A percentile compares a stretch with the other conserved stretches of the same genome.
phyloP scores from a whole-genome alignment of 371 early-diverging fungal genomes.

The Dichotomocladium elegans region DNA sequence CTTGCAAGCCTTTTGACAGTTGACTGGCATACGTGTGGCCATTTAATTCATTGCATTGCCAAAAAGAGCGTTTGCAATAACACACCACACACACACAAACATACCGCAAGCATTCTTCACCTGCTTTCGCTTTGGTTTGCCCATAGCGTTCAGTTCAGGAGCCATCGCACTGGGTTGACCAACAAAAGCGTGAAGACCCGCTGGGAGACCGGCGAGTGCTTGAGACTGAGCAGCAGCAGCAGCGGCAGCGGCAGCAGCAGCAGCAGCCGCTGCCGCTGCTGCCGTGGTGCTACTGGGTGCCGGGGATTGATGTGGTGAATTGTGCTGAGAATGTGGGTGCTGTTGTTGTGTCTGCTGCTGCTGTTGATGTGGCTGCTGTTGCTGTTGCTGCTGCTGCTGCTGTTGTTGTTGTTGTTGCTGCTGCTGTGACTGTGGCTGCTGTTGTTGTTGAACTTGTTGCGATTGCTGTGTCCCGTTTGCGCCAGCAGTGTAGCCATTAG shows the following conservation, averaged over 20 bases:
- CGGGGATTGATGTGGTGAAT: conserved; percentile 13
- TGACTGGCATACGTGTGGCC: conserved; percentile 44
- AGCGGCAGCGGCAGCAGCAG: conserved; percentile 13
- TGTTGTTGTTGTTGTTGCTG: conserved; percentile 7
- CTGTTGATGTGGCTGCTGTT: conserved; percentile 12
- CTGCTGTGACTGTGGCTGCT: conserved; percentile 9
- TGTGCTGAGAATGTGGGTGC: conserved; percentile 6
- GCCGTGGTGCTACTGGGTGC: conserved; percentile 16
- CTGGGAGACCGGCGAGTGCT: conserved; percentile 18
- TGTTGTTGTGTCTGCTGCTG: conserved; percentile 14
- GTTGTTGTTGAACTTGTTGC: conserved; percentile 11
- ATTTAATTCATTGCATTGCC: neutral
- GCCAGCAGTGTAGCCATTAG: conserved; percentile 22
- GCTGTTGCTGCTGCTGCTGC: conserved; percentile 14
- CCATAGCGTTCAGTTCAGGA: conserved; percentile 5
- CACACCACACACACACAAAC: conserved; percentile 34
- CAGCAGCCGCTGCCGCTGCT: neutral
- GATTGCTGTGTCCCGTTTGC: too few species aligned
- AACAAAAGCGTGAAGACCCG: conserved; percentile 2
- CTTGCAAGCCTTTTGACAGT: conserved; percentile 92
- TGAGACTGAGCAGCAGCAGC: neutral
- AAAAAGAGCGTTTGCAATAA: neutral
- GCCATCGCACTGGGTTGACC: neutral
- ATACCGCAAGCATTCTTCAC: conserved; percentile 82
- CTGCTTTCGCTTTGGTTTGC: conserved; percentile 53